Evolutionary conservation across 1,139 yeast genomes (phyloP).

Genomic region (Candida tunisiensis): DNA sequence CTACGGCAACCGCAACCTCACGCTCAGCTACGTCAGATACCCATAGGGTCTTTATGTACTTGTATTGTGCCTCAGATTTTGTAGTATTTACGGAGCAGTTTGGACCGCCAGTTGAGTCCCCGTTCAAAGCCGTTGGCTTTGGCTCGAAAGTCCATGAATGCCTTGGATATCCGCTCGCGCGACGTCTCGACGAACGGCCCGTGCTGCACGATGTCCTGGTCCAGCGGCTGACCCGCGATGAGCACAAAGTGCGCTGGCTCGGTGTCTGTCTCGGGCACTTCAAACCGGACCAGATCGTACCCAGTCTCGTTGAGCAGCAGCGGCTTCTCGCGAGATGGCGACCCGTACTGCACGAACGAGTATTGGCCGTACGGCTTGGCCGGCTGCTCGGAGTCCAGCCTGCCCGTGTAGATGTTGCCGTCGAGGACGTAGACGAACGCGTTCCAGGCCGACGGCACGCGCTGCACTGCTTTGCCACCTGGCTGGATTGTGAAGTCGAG

Average conservation of each 20-base stretch:
- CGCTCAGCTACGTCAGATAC: constrained; percentile 37
- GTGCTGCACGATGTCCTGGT: constrained; percentile 70
- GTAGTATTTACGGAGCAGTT: constrained; percentile 44
- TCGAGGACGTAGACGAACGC: constrained; percentile 53
- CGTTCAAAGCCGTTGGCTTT: constrained; percentile 63
- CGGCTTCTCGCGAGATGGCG: too few relatives aligned
- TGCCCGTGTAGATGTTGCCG: constrained; percentile 35
- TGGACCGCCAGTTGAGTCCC: constrained; percentile 48
- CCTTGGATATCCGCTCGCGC: constrained; percentile 43
- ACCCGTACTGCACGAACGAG: too few relatives aligned
- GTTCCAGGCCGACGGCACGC: constrained; percentile 46
- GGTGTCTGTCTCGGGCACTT: constrained; percentile 9
- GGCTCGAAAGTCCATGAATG: constrained; percentile 51
- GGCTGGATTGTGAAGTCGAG: constrained; percentile 35
- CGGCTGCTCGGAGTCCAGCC: constrained; percentile 23
- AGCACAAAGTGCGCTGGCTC: constrained; percentile 40
- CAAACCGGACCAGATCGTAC: constrained; percentile 11
- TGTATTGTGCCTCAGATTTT: too few relatives aligned
- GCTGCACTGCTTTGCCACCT: constrained; percentile 52
- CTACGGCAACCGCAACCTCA: constrained; percentile 68
- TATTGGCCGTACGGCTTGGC: constrained; percentile 39
- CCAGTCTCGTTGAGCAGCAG: constrained; percentile 15
- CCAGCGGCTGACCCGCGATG: constrained; percentile 60
- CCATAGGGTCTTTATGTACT: too few relatives aligned
- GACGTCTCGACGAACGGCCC: constrained; percentile 80